These are phyloP conservation scores for Trichoderma sp. DNA, from an alignment of 2,329 filamentous ascomycete genomes.

Conservation along the genomic window DNA sequence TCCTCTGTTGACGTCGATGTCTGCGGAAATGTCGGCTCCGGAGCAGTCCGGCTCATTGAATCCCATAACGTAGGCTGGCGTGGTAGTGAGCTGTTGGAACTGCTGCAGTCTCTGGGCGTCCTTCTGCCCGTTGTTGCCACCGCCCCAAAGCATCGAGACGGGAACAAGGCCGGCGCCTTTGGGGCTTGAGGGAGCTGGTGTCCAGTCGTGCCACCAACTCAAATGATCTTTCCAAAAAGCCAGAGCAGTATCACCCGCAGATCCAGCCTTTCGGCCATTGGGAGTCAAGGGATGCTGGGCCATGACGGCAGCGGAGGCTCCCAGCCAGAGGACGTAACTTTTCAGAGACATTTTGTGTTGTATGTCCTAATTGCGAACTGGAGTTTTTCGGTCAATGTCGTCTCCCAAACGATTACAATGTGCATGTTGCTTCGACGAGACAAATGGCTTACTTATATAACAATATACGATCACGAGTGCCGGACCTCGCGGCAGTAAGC, in stretches of 20 bases:
- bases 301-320: not conserved
- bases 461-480: not conserved
- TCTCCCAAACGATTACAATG: not conserved
- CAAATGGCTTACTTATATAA: not conserved
- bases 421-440: not conserved
- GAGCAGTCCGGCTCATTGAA: slow-evolving; percentile 25
- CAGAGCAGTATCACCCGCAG: slow-evolving; percentile 21
- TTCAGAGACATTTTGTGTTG: slow-evolving; percentile 17
- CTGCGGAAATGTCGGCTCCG: slow-evolving; percentile 22
- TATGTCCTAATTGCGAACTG: not conserved
- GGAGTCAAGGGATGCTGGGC: slow-evolving; percentile 13
- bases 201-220: slow-evolving; percentile 26
- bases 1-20: slow-evolving; percentile 36
- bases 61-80: slow-evolving; percentile 23
- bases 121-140: slow-evolving; percentile 20
- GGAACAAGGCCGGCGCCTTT: slow-evolving; percentile 17
- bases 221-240: slow-evolving; percentile 24
- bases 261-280: slow-evolving; percentile 25
- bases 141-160: slow-evolving; percentile 26
- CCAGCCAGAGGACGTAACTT: not conserved
- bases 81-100: slow-evolving; percentile 18
- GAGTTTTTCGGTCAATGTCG: not conserved
- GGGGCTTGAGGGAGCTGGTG: slow-evolving; percentile 14
- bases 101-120: slow-evolving; percentile 22
- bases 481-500: not conserved